phyloP scores from a whole-genome alignment of 1,139 yeast genomes.

The Hyphopichia buzzinii region DNA sequence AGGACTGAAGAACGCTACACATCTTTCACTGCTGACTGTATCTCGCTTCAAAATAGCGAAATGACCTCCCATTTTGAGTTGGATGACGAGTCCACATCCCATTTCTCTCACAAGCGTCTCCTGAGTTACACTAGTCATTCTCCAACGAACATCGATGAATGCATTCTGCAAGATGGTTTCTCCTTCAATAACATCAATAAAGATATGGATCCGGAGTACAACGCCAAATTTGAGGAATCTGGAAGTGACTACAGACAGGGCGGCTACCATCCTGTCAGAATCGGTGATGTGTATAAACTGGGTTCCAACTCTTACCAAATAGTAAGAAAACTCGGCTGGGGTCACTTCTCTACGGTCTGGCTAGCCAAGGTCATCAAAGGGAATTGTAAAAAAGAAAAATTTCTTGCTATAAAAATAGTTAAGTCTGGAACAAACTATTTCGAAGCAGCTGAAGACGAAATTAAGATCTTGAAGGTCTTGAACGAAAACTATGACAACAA shows the following conservation, averaged over 20 bases:
- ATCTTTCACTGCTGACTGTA: slow-evolving; percentile 38
- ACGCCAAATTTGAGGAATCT: slow-evolving; percentile 40
- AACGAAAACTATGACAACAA: slow-evolving; percentile 22
- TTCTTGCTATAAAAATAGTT: slow-evolving; percentile 44
- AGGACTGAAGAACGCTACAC: slow-evolving; percentile 20
- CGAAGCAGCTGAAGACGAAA: slow-evolving; percentile 46
- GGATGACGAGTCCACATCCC: slow-evolving; percentile 7
- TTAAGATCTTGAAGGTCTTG: slow-evolving; percentile 26
- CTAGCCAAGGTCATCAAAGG: slow-evolving; percentile 42
- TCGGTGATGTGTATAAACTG: slow-evolving; percentile 38
- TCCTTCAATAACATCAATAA: background rate
- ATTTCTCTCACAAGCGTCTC: background rate
- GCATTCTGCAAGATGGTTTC: background rate
- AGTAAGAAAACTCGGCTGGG: slow-evolving; percentile 67
- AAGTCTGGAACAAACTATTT: slow-evolving; percentile 38
- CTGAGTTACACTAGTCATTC: background rate
- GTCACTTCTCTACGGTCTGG: slow-evolving; percentile 91
- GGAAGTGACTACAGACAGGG: slow-evolving; percentile 37
- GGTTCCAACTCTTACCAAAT: slow-evolving; percentile 29
- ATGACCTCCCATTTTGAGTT: slow-evolving; percentile 30
- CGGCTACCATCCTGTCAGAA: slow-evolving; percentile 43
- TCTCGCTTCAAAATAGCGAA: slow-evolving; percentile 39
- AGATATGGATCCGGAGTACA: slow-evolving; percentile 9
- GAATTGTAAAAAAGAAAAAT: slow-evolving; percentile 16
- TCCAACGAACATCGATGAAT: background rate